phyloP scores from a whole-genome alignment of 73 alveolate genomes.

The Paramecium bursaria region DNA sequence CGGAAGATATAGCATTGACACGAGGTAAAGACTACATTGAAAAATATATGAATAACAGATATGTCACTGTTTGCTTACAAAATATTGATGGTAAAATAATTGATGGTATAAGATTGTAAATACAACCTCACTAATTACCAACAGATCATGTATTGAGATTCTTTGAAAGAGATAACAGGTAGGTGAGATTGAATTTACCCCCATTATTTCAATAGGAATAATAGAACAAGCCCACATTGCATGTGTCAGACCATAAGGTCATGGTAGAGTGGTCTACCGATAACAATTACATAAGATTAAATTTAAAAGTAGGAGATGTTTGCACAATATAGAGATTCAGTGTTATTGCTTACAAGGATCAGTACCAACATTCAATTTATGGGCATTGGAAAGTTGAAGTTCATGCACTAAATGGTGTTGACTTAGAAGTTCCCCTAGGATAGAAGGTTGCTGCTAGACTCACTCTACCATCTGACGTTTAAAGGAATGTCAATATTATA shows the following conservation, averaged over 20 bases:
- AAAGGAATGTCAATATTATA: constrained; percentile 6
- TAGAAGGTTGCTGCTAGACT: constrained; percentile 28
- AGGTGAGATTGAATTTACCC: constrained; percentile 58
- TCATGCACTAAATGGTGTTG: constrained; percentile 45
- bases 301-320: constrained; percentile 57
- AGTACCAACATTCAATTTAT: constrained; percentile 12
- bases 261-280: constrained; percentile 64
- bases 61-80: constrained; percentile 8
- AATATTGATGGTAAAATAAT: constrained; percentile 36
- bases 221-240: constrained; percentile 22
- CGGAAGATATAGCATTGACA: not conserved
- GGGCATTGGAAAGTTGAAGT: constrained; percentile 71
- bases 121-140: constrained; percentile 61
- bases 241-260: constrained; percentile 31
- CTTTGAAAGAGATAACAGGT: constrained; percentile 69
- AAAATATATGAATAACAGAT: constrained; percentile 41
- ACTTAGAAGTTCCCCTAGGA: constrained; percentile 41
- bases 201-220: constrained; percentile 27
- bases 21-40: constrained; percentile 26
- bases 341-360: constrained; percentile 42
- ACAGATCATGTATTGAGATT: constrained; percentile 66
- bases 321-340: constrained; percentile 48
- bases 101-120: constrained; percentile 61
- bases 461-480: constrained; percentile 42
- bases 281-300: constrained; percentile 47